Evolutionary conservation across 306 rosid species (phyloP), one percentile per base, ranked within the genome.

Genomic region (Oxytropis ochrocephala): DNA sequence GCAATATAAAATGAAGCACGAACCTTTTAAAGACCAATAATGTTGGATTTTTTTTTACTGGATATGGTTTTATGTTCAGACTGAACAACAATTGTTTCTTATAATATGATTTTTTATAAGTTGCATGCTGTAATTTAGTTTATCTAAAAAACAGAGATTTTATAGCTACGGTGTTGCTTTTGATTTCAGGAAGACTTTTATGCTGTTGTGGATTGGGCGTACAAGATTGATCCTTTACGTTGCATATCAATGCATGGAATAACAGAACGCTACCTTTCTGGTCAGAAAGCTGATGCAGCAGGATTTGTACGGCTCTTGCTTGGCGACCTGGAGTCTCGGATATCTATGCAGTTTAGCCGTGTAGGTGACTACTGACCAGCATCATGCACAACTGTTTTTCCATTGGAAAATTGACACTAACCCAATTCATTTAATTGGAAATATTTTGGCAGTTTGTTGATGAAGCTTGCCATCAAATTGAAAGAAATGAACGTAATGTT

Each of bases 231-330:
- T 71, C 99, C 99, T 55, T 71, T 95, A 53, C 97, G 99, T 72
- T 91, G 99, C 86, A 95, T 95, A 84, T 95, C 99, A n/a, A 95
- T 91, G 99, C 95, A 95, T 57, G 99, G 99, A 76, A 91, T 91
- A 75, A 95, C 99, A 43, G 99, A 95, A 78, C 92, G 95, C 54
- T 95, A 95, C 87, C 96, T 95, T 43, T 95, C 96, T 53, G 95
- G 99, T 77, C 97, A 89, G 87, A 91, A 95, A 86, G 99, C 99
- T 53, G 97, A 95, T 79, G 99, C 99, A 52, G 99, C 99, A 49
- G 97, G 99, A 73, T 95, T 95, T 87, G 99, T 95, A 61, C 96
- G 99, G 38, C 88, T 87, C 78, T 79, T 95, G 88, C 97, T 94
- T 65, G 96, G 96, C 32, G 91, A 91, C 79, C 76, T 95, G 47